phyloP scores from a whole-genome alignment of 169 alveolate genomes.

The Cryptosporidium canis region DNA sequence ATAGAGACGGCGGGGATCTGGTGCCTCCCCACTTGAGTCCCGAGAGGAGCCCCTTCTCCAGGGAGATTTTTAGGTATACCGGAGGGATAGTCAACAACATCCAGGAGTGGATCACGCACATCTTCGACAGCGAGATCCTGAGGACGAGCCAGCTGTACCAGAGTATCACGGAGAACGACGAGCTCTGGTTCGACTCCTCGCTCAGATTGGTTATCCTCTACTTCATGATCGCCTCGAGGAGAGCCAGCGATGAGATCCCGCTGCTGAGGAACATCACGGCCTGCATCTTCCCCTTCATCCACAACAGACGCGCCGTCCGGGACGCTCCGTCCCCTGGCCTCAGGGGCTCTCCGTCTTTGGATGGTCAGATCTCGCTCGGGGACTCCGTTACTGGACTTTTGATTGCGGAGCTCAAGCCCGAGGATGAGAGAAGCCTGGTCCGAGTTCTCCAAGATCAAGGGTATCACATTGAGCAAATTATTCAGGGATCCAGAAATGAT shows the following conservation, averaged over 20 bases:
- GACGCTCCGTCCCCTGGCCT: neutral
- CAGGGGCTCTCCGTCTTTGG: neutral
- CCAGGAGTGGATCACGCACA: neutral
- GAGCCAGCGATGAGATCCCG: neutral
- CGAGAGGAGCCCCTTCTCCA: neutral
- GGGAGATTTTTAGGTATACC: neutral
- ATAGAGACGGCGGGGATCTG: neutral
- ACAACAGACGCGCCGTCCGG: neutral
- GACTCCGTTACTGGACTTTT: conserved; percentile 51
- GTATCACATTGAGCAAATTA: conserved; percentile 20
- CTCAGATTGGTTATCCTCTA: conserved; percentile 10
- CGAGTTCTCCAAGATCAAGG: conserved; percentile 3
- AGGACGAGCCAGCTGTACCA: neutral
- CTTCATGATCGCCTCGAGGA: neutral
- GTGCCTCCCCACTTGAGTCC: neutral
- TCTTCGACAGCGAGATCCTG: neutral
- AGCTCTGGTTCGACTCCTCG: conserved; percentile 58
- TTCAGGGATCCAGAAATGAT: neutral
- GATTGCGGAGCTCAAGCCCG: neutral
- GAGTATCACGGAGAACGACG: conserved; percentile 36
- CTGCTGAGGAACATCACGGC: neutral
- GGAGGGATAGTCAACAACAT: conserved; percentile 17
- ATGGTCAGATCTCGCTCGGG: neutral
- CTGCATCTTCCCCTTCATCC: conserved; percentile 24
- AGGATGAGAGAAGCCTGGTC: conserved; percentile 1